A percentile compares a stretch with the other conserved stretches of the same genome.
Evolutionary conservation across 441 rosid species (phyloP).

Genomic region (Corymbia citriodora): DNA sequence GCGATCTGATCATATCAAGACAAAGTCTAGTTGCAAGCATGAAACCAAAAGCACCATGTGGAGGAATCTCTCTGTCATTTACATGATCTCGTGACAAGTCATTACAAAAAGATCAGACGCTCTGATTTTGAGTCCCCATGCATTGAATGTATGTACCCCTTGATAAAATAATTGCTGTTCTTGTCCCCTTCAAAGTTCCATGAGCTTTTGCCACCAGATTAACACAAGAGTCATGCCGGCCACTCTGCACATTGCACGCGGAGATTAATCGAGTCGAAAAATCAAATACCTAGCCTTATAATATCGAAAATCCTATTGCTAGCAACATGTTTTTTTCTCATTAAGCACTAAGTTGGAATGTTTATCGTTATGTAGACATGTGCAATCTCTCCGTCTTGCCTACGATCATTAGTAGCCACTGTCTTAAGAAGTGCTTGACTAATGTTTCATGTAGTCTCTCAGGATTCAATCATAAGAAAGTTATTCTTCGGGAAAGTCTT

Average conservation of each 20-base stretch:
- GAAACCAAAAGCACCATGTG: background rate
- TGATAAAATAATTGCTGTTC: background rate
- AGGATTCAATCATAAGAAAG: background rate
- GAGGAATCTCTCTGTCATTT: background rate
- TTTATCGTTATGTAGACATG: background rate
- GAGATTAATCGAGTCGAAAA: background rate
- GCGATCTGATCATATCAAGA: background rate
- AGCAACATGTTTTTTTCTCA: background rate
- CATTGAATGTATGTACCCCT: background rate
- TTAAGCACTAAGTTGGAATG: background rate
- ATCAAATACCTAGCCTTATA: background rate
- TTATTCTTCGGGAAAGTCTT: background rate
- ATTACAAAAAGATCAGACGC: background rate
- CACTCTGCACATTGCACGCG: background rate
- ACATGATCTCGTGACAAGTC: background rate
- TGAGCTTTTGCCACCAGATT: background rate
- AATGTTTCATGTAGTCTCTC: background rate
- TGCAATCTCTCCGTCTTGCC: background rate
- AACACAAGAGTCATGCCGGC: background rate
- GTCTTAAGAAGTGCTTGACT: background rate
- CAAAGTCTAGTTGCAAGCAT: background rate
- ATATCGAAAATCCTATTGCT: background rate
- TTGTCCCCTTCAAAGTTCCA: background rate
- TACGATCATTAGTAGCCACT: background rate
- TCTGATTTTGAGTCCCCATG: background rate